A percentile compares a stretch with the other conserved stretches of the same genome.
Evolutionary conservation across 2,329 filamentous ascomycete genomes (phyloP).

Genomic region (Trichoderma gracile): DNA sequence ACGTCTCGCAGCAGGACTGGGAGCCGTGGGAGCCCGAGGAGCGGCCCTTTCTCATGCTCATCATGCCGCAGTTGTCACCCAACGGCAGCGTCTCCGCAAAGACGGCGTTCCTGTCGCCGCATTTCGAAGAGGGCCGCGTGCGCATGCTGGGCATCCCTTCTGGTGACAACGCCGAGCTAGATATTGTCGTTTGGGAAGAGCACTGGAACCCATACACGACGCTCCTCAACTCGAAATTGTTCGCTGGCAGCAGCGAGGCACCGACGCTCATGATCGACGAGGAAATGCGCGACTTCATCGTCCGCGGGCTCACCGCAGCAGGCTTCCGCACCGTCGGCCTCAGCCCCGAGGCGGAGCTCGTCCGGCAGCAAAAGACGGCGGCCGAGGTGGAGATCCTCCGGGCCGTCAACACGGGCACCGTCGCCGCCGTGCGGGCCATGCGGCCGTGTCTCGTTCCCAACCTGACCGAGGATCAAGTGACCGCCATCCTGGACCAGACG

Average conservation of each 20-base stretch:
- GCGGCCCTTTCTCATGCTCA: conserved; percentile 62
- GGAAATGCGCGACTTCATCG: conserved; percentile 64
- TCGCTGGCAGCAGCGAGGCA: conserved; percentile 30
- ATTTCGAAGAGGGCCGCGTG: conserved; percentile 62
- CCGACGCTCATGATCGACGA: conserved; percentile 63
- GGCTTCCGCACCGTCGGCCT: conserved; percentile 60
- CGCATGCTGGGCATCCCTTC: conserved; percentile 60
- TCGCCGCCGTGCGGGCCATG: conserved; percentile 61
- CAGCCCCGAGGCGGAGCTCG: conserved; percentile 55
- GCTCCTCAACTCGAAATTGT: conserved; percentile 48
- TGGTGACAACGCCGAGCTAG: conserved; percentile 44
- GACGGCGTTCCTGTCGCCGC: conserved; percentile 59
- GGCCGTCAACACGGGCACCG: conserved; percentile 64
- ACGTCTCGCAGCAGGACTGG: conserved; percentile 62
- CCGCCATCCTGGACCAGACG: conserved; percentile 55
- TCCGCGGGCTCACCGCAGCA: conserved; percentile 53
- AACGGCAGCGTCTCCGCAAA: conserved; percentile 50
- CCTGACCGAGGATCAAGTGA: conserved; percentile 60
- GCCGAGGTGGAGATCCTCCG: conserved; percentile 59
- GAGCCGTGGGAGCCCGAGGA: conserved; percentile 67
- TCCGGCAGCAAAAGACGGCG: conserved; percentile 58
- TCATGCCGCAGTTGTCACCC: conserved; percentile 48
- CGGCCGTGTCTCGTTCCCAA: conserved; percentile 54
- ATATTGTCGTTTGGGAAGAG: conserved; percentile 62
- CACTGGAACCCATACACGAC: conserved; percentile 65